Evolutionary conservation across 2,329 filamentous ascomycete genomes (phyloP), one percentile per base, ranked within the genome.

Genomic region (Didymella lethalis): DNA sequence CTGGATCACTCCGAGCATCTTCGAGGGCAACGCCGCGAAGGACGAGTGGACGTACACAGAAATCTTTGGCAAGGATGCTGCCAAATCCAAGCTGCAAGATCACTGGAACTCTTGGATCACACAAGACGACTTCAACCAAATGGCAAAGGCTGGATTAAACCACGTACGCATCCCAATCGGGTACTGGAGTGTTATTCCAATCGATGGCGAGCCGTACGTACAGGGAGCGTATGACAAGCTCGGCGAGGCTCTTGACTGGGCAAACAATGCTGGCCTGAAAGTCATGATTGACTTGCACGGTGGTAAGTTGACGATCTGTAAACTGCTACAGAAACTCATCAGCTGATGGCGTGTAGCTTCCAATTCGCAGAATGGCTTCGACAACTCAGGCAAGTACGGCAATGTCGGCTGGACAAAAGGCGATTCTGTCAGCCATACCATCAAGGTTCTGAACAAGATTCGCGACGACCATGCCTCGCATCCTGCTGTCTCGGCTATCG

Each of bases 261-360:
- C 88, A 11, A 75, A 82, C 57, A 76, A 71, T 44, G 80, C 83
- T 44, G 84, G 85, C 4, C 71, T 90, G 48, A 88, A 88, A 68
- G 85, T 90, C 41, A 83, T 89, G 76, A 82, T 91, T 65, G 88
- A 91, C 71, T 76, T 90, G 23, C 88, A 91, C 68, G 88, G 88
- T 64, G 85, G 85, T 86, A 73, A 73, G 82, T 77, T 31, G 32
- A 31, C 14, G 28, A 6, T 2, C n/a, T 28, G 12, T 45, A 3
- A 16, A 14, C 7, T 16, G 10, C 4, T 2, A 4, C 6, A 8
- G 23, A 6, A 34, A 20, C 4, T 36, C 23, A 36, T 63, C 45
- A 48, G 16, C 49, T 65, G 20, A 66, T 31, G 5, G 3, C 18
- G 3, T 7, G 12, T 44, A 80, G 85, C 86, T 31, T 84, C 86